Evolutionary conservation across 192 early-diverging fungal species (phyloP).

Genomic region (Gryganskiella cystojenkinii): DNA sequence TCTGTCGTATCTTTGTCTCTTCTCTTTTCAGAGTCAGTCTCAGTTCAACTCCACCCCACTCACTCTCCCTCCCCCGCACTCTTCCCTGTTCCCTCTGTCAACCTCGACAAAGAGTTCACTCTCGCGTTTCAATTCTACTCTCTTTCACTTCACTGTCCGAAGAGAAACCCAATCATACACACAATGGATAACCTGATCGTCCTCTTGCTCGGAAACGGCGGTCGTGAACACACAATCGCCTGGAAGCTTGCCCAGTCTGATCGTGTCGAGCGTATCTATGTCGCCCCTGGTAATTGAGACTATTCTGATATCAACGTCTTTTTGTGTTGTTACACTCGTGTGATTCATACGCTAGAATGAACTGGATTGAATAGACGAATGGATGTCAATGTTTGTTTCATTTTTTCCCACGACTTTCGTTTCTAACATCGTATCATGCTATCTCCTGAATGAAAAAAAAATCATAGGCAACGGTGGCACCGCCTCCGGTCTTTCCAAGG

Average conservation of each 20-base stretch:
- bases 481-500: slow-evolving; percentile 72
- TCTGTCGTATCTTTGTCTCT: background rate
- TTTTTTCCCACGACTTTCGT: background rate
- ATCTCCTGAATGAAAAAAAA: slow-evolving; percentile 5
- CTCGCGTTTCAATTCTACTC: background rate
- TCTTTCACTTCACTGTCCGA: background rate
- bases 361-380: too few species aligned
- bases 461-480: slow-evolving; percentile 94
- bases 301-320: too few species aligned
- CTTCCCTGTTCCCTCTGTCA: background rate
- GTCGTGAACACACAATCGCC: slow-evolving; percentile 96
- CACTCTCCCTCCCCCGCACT: background rate
- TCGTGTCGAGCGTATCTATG: slow-evolving; percentile 84
- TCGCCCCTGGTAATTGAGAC: slow-evolving; percentile 94
- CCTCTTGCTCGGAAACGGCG: slow-evolving; percentile 93
- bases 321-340: too few species aligned
- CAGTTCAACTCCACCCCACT: background rate
- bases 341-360: too few species aligned
- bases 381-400: too few species aligned
- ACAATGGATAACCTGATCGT: slow-evolving; percentile 66
- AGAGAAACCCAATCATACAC: background rate
- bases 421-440: background rate
- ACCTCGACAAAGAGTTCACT: background rate
- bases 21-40: background rate
- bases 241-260: slow-evolving; percentile 88